Evolutionary conservation across 2,329 filamentous ascomycete genomes (phyloP).

Genomic region (Scytalidium sp.): DNA sequence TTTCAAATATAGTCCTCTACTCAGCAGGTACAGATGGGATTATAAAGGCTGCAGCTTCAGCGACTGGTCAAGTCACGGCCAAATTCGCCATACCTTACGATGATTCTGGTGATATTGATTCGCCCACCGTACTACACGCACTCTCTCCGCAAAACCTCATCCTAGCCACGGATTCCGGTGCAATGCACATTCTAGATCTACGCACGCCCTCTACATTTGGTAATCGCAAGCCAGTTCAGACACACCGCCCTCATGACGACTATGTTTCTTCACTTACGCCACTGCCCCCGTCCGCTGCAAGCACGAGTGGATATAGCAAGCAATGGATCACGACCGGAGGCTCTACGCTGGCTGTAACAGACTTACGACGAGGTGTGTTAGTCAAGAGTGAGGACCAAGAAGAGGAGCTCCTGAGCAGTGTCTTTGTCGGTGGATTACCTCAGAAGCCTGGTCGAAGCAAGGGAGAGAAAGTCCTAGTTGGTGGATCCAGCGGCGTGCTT

Average conservation of each 20-base stretch:
- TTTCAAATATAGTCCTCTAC: slow-evolving; percentile 43
- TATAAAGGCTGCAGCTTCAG: slow-evolving; percentile 55
- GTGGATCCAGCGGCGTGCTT: slow-evolving; percentile 73
- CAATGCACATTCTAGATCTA: slow-evolving; percentile 84
- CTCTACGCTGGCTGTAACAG: slow-evolving; percentile 85
- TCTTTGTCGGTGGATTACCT: slow-evolving; percentile 74
- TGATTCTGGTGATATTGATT: slow-evolving; percentile 50
- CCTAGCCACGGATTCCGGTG: slow-evolving; percentile 85
- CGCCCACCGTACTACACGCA: slow-evolving; percentile 77
- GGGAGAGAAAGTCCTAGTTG: slow-evolving; percentile 73
- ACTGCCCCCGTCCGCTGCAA: slow-evolving; percentile 74
- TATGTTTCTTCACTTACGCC: slow-evolving; percentile 87
- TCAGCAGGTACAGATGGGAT: slow-evolving; percentile 61
- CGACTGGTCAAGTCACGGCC: slow-evolving; percentile 66
- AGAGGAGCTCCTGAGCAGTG: slow-evolving; percentile 82
- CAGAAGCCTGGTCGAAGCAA: slow-evolving; percentile 60
- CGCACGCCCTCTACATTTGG: slow-evolving; percentile 56
- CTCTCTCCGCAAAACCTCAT: slow-evolving; percentile 87
- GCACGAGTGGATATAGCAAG: slow-evolving; percentile 85
- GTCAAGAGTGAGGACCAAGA: slow-evolving; percentile 93
- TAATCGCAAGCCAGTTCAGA: slow-evolving; percentile 66
- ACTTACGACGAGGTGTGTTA: slow-evolving; percentile 81
- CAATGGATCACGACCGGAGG: slow-evolving; percentile 95
- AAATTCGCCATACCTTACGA: slow-evolving; percentile 73
- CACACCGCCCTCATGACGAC: slow-evolving; percentile 84